Percentiles rank a stretch among this genome's conserved stretches.
phyloP scores from a whole-genome alignment of 192 early-diverging fungal genomes.

The Endogone sp. region DNA sequence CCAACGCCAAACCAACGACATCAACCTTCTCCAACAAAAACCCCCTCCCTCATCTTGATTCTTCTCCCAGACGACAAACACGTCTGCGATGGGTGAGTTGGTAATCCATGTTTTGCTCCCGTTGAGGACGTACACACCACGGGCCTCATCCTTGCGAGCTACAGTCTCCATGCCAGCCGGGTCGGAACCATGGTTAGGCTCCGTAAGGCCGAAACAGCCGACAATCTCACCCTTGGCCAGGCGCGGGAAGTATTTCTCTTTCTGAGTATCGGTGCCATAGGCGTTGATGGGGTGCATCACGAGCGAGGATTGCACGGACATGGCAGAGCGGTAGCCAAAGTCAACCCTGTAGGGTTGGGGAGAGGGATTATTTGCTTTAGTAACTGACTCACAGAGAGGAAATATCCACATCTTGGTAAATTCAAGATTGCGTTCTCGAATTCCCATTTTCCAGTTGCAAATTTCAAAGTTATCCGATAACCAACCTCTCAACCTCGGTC shows the following conservation, averaged over 20 bases:
- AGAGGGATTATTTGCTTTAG: no score
- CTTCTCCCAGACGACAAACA: conserved; percentile 97
- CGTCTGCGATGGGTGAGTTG: conserved; percentile 96
- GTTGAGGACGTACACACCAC: conserved; percentile 71
- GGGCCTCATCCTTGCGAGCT: conserved; percentile 68
- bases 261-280: conserved; percentile 85
- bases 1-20: no score
- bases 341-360: conserved; percentile 61
- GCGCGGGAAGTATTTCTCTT: conserved; percentile 86
- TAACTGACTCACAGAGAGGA: no score
- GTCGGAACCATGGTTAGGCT: conserved; percentile 98
- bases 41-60: conserved; percentile 77
- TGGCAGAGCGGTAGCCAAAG: conserved; percentile 94
- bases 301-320: conserved; percentile 98
- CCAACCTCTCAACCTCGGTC: conserved; percentile 87
- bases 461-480: not conserved
- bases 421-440: no score
- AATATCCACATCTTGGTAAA: no score
- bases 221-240: conserved; percentile 86
- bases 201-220: conserved; percentile 94
- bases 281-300: conserved; percentile 99
- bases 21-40: conserved; percentile 92
- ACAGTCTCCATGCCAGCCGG: conserved; percentile 90
- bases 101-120: conserved; percentile 99
- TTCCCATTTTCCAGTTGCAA: no score